phyloP scores from a whole-genome alignment of 495 filamentous ascomycete species.

The Wilcoxina mikolae region DNA sequence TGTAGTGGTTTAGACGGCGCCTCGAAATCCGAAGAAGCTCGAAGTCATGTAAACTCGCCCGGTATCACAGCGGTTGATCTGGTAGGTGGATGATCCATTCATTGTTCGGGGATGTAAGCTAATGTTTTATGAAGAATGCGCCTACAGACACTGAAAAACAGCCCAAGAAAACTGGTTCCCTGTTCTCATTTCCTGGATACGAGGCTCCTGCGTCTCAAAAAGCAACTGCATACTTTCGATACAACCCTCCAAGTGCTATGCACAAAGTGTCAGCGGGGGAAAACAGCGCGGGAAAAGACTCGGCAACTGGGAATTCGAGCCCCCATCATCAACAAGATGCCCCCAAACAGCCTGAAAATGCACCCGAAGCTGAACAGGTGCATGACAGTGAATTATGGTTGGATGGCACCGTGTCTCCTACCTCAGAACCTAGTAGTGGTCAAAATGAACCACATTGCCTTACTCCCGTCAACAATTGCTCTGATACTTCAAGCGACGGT shows the following conservation, averaged over 20 bases:
- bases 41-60: neutral
- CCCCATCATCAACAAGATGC: neutral
- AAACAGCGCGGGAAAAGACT: neutral
- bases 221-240: neutral
- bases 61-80: neutral
- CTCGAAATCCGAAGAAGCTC: neutral
- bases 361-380: neutral
- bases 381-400: neutral
- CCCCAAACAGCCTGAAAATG: neutral
- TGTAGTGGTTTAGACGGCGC: neutral
- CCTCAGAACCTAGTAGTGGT: no score
- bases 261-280: neutral
- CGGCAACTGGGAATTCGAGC: neutral
- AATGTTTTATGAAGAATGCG: neutral
- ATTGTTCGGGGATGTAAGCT: neutral
- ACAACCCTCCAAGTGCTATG: neutral
- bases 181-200: constrained; percentile 1
- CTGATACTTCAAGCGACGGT: no score
- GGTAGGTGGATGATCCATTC: neutral
- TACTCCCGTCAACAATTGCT: no score
- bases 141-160: neutral
- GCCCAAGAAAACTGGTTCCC: neutral
- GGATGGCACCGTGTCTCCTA: neutral
- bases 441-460: no score
- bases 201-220: neutral